Base-by-base conservation (phyloP, 768 basidiomycete species). In the Daedaleopsis nitida region DNA sequence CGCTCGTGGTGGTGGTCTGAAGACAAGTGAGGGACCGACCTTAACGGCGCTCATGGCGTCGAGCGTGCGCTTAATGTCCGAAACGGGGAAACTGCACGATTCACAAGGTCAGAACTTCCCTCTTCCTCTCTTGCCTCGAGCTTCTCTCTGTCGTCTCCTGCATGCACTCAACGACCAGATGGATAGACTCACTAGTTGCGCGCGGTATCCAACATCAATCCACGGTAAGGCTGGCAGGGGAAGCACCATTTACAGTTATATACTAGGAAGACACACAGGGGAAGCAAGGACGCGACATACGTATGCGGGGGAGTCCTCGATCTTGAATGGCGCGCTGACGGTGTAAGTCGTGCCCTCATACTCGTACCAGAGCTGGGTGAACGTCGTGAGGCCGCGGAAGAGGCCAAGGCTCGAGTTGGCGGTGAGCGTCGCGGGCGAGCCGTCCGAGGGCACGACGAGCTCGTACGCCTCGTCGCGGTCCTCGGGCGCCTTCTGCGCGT, bases 141-240 rank as follows among this genome's bases (percentile, higher is more conserved):
- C 45, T 35, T 5, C 23, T 53, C 11, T 56, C 11, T 10, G 4
- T 17, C 39, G 13, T 11, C 21, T 38, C 10, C 52, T 42, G 11
- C 4, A 55, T 32, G 34, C 19, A 37, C 44, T 17, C 21, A 45
- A 9, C 27, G 27, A 32, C 27, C 7, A 32, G 27, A 32, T 3
- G 27, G 7, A 32, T 3, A 7, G 7, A 74, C 86, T 59, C 67
- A 88, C 85, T 78, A 94, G 74, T 92, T 88, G 24, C 92, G 78
- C 1, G 91, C 78, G 0, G 92, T 94, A 70, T 94, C 92, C 13
- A 94, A 80, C 83, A 93, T 83, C 57, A 92, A 80, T 10, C 88
- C 91, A 21, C 92, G 83, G 69, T 87, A 90, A 0, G 87, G 86
- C 87, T 89, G 64, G 7, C 48, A 24, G 21, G 51, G 17, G 48